Evolutionary conservation across 331 rosid genomes (phyloP), one percentile per base, ranked within the genome.

Genomic region (Telfairia occidentalis): DNA sequence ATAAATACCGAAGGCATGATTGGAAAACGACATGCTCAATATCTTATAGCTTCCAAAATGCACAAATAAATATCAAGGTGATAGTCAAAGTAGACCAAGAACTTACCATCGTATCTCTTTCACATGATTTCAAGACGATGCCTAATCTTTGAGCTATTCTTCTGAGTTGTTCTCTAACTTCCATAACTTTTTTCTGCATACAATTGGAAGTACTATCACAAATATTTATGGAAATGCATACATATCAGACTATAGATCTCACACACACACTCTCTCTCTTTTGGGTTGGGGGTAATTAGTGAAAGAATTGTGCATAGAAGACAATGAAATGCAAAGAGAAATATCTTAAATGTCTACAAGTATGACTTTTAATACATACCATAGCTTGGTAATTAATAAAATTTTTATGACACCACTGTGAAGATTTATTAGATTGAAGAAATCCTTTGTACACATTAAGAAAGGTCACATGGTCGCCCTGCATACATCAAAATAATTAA

Each of bases 331-430:
- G 48, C 21, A 66, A 0, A 40, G 48, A 24, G 5, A 58, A n/a
- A n/a, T n/a, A 40, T 23, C 43, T 66, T 21, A 35, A 26, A 23
- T 2, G 35, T 53, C 21, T 64, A 9, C 52, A 66, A 2, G 32
- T 38, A 66, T 21, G 18, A 66, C 32, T 12, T 40, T 23, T 9
- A 40, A 21, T 67, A 79, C 97, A 9, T 76, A 94, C 98, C 98
- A 94, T 94, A 71, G 97, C 92, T 16, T 94, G 97, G 84, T 91
- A 94, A 87, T 94, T 94, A 74, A 94, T 77, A 54, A 64, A 85
- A 85, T 94, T 89, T 86, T 81, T 94, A 81, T 94, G 91, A 78
- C 98, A 91, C 98, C 98, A 94, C 80, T 88, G 97, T 26, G 98
- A 81, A 76, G 96, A 94, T 88, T 91, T 94, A 74, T 97, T 84